phyloP scores from a whole-genome alignment of 1,139 yeast species.

The Ogataea hybrid region DNA sequence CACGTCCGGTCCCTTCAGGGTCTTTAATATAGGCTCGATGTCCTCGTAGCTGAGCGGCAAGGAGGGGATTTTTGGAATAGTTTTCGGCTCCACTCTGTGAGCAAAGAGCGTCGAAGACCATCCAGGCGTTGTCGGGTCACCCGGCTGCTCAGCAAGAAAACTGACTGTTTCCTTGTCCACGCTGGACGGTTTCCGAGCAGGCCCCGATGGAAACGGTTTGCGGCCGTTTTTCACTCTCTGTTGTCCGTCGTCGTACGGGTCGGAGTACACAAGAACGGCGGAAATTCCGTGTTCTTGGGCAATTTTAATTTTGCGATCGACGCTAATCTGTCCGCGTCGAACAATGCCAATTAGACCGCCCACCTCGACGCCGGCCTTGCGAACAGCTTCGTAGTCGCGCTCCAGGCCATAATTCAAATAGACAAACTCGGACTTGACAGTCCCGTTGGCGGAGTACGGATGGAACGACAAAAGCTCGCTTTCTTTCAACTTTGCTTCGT shows the following conservation, averaged over 20 bases:
- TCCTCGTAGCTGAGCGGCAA: constrained; percentile 40
- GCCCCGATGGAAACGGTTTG: constrained; percentile 43
- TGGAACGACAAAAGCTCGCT: constrained; percentile 46
- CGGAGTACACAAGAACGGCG: constrained; percentile 36
- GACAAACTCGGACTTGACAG: constrained; percentile 30
- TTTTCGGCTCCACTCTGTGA: constrained; percentile 39
- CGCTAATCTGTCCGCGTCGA: constrained; percentile 31
- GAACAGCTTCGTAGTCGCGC: constrained; percentile 31
- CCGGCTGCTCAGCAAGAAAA: constrained; percentile 58
- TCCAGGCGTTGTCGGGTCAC: constrained; percentile 72
- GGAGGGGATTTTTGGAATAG: constrained; percentile 46
- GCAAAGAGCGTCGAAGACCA: constrained; percentile 39
- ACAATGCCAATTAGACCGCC: constrained; percentile 32
- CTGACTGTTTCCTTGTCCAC: constrained; percentile 59
- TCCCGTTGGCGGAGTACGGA: constrained; percentile 37
- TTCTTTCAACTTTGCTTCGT: constrained; percentile 44
- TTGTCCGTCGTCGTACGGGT: constrained; percentile 44
- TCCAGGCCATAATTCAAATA: constrained; percentile 35
- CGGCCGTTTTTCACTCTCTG: constrained; percentile 40
- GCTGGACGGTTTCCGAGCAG: constrained; percentile 42
- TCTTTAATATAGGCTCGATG: constrained; percentile 36
- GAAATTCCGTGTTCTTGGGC: constrained; percentile 33
- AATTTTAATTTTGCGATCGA: constrained; percentile 33
- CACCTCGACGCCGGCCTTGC: constrained; percentile 21
- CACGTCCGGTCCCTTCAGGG: constrained; percentile 34